These are phyloP conservation scores for Clonostachys rosea DNA, from an alignment of 2,329 filamentous ascomycete species.

Conservation along the genomic window DNA sequence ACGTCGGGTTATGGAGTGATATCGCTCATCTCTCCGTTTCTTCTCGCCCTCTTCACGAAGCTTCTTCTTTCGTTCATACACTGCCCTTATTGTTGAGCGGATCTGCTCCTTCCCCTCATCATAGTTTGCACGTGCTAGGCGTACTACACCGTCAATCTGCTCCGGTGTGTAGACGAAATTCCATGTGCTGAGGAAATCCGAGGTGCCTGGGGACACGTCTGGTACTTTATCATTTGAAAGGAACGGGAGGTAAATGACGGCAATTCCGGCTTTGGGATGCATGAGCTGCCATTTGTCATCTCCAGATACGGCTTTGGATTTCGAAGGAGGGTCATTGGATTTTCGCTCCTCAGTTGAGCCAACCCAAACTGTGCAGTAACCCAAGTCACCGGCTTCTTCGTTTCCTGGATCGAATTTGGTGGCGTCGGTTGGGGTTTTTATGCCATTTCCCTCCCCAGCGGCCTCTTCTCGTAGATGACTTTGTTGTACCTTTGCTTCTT, in stretches of 20 bases:
- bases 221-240: conserved; percentile 75
- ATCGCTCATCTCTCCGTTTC: conserved; percentile 28
- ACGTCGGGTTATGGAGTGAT: conserved; percentile 39
- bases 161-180: conserved; percentile 95
- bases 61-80: conserved; percentile 88
- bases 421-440: conserved; percentile 18
- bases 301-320: conserved; percentile 51
- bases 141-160: conserved; percentile 81
- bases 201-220: conserved; percentile 76
- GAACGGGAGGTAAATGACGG: conserved; percentile 87
- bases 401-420: conserved; percentile 33
- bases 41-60: conserved; percentile 50
- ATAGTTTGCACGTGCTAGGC: conserved; percentile 82
- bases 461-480: conserved; percentile 16
- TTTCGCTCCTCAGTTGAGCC: conserved; percentile 74
- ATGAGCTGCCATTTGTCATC: conserved; percentile 62
- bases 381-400: conserved; percentile 57
- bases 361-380: conserved; percentile 94
- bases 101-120: conserved; percentile 76
- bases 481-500: conserved; percentile 50
- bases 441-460: conserved; percentile 11
- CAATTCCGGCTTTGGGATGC: conserved; percentile 76
- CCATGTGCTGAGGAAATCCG: conserved; percentile 92
- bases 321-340: conserved; percentile 47
- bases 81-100: conserved; percentile 72